Conservation (phyloP, 345 rosid genomes). For the Gynandropsis gynandra region DNA sequence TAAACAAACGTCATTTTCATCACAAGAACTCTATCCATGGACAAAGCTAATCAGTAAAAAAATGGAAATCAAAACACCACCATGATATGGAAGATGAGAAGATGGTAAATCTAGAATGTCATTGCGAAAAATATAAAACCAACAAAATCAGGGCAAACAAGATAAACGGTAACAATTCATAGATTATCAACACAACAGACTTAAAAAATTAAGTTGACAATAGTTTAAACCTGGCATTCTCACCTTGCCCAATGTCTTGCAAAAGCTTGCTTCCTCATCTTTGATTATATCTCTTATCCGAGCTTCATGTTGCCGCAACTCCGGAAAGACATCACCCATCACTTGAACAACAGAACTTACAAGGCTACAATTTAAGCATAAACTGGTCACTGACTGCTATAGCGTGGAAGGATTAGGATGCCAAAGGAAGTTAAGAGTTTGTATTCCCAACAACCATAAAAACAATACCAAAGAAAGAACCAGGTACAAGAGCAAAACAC, state of each 20-base stretch:
- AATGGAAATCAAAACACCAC: too few species aligned
- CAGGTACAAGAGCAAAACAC: slow-evolving; percentile 1
- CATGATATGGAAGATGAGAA: too few species aligned
- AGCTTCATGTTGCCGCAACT: slow-evolving; percentile 70
- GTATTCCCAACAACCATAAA: slow-evolving; percentile 1
- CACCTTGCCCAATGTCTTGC: slow-evolving; percentile 82
- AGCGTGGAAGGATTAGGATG: background rate
- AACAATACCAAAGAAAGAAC: slow-evolving; percentile 3
- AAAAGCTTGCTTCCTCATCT: slow-evolving; percentile 88
- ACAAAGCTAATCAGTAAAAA: too few species aligned
- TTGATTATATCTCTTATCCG: slow-evolving; percentile 64
- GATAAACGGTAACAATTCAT: too few species aligned
- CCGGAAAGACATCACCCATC: slow-evolving; percentile 81
- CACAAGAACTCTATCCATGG: too few species aligned
- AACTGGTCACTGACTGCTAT: slow-evolving; percentile 9
- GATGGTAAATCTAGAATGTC: too few species aligned
- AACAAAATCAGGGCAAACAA: too few species aligned
- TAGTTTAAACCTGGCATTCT: slow-evolving; percentile 16
- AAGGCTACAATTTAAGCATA: slow-evolving; percentile 41
- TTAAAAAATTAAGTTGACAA: background rate
- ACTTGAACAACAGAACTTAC: slow-evolving; percentile 62
- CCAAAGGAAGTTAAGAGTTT: background rate
- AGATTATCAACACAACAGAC: background rate
- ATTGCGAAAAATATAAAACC: too few species aligned
- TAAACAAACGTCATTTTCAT: slow-evolving; percentile 4